Evolutionary conservation across 805 yeast species (phyloP).

Genomic region (Monosporozyma solicola): DNA sequence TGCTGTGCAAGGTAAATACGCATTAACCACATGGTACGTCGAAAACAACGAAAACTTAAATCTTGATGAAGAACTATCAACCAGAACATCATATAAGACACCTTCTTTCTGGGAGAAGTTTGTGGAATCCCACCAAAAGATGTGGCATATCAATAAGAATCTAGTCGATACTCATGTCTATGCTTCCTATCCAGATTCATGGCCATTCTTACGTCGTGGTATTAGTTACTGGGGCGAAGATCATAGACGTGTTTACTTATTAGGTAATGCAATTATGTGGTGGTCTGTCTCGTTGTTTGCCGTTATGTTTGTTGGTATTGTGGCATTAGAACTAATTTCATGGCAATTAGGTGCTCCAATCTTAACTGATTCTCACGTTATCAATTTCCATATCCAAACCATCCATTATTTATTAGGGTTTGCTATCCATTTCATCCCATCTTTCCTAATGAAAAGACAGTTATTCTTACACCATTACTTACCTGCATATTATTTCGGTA

Average conservation of each 20-base stretch:
- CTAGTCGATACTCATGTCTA: conserved; percentile 60
- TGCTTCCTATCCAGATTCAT: conserved; percentile 61
- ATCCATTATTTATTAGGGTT: conserved; percentile 61
- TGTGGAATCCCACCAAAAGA: conserved; percentile 54
- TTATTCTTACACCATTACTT: conserved; percentile 88
- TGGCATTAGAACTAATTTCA: conserved; percentile 37
- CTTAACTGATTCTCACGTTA: conserved; percentile 43
- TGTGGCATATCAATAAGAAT: conserved; percentile 72
- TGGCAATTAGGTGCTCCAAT: conserved; percentile 58
- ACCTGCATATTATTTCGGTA: conserved; percentile 85
- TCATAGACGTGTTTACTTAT: conserved; percentile 52
- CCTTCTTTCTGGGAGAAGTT: conserved; percentile 52
- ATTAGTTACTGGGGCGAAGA: conserved; percentile 64
- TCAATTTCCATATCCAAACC: conserved; percentile 56
- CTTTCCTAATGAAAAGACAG: conserved; percentile 85
- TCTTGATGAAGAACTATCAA: conserved; percentile 34
- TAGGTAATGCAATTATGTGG: conserved; percentile 79
- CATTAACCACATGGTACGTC: conserved; percentile 60
- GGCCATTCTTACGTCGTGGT: conserved; percentile 74
- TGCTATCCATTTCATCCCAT: conserved; percentile 63
- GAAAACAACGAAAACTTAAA: conserved; percentile 55
- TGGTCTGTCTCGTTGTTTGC: conserved; percentile 56
- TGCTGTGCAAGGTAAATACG: conserved; percentile 58
- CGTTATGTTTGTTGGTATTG: conserved; percentile 40
- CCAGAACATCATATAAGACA: conserved; percentile 43